These are phyloP conservation scores for Drechmeria coniospora DNA, from an alignment of 2,329 filamentous ascomycete genomes.

Conservation along the genomic window DNA sequence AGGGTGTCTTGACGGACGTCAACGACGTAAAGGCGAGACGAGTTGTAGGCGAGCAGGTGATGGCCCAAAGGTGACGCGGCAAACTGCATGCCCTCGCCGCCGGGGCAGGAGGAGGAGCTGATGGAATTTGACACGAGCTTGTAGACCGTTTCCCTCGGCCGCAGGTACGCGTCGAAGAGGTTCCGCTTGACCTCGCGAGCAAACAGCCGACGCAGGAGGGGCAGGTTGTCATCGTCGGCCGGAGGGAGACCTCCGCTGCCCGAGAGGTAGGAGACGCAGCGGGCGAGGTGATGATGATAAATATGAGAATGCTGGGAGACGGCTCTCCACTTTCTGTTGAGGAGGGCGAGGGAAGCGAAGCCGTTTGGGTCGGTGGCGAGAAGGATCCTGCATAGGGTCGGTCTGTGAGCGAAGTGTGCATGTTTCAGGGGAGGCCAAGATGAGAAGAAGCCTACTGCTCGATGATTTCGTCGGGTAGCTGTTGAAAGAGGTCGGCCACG, in stretches of 20 bases:
- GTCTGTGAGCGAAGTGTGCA: background rate
- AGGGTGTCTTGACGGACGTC: conserved; percentile 47
- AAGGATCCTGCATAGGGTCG: conserved; percentile 35
- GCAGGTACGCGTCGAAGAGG: conserved; percentile 60
- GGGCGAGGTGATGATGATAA: conserved; percentile 46
- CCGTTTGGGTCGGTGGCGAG: conserved; percentile 42
- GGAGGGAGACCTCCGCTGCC: conserved; percentile 27
- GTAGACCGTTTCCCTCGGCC: conserved; percentile 54
- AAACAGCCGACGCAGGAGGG: conserved; percentile 49
- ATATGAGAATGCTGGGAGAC: conserved; percentile 48
- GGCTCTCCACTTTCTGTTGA: conserved; percentile 50
- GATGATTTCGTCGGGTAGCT: conserved; percentile 53
- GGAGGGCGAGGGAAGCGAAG: conserved; percentile 50
- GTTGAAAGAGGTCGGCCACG: conserved; percentile 27
- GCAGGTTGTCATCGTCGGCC: conserved; percentile 34
- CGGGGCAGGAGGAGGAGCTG: conserved; percentile 68
- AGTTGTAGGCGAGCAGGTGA: conserved; percentile 67
- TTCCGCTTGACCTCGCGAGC: conserved; percentile 58
- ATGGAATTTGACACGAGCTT: conserved; percentile 73
- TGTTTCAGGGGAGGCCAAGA: background rate
- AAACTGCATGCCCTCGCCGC: conserved; percentile 76
- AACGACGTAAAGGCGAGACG: conserved; percentile 68
- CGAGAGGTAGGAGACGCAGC: conserved; percentile 42
- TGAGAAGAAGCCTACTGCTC: conserved; percentile 38
- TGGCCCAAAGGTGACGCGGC: conserved; percentile 61